Conservation (phyloP, 371 early-diverging fungal species). For the Mucor piriformis region DNA sequence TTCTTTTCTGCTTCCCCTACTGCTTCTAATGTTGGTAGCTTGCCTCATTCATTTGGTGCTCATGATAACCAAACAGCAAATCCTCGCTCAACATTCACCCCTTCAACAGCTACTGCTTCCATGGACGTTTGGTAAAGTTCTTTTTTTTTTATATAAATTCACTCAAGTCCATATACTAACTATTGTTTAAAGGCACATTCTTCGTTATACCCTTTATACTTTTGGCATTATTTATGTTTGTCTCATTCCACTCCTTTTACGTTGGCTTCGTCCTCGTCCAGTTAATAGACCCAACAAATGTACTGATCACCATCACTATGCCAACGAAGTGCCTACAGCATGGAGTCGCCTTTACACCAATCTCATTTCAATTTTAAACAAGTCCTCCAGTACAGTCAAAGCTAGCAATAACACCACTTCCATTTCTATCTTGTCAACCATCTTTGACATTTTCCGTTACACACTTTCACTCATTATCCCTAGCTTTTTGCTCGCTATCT, state of each 20-base stretch:
- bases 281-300: conserved; percentile 19
- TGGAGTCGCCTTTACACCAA: conserved; percentile 32
- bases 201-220: conserved; percentile 28
- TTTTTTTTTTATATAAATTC: background rate
- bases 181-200: conserved; percentile 12
- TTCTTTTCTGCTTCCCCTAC: conserved; percentile 42
- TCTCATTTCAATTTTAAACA: conserved; percentile 11
- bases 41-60: conserved; percentile 3
- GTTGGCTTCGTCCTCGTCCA: conserved; percentile 31
- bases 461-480: conserved; percentile 15
- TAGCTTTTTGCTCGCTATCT: conserved; percentile 2
- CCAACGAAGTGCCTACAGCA: conserved; percentile 30
- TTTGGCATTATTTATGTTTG: conserved; percentile 32
- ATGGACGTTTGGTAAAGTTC: conserved; percentile 14
- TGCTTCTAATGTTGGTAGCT: background rate
- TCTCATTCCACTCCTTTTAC: conserved; percentile 27
- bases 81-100: background rate
- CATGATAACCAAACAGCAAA: conserved; percentile 5
- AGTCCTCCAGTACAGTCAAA: conserved; percentile 1
- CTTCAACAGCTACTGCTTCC: conserved; percentile 1
- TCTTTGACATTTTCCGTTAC: conserved; percentile 14
- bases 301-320: conserved; percentile 34
- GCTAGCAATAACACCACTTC: background rate
- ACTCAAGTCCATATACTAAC: background rate
- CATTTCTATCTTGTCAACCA: conserved; percentile 1